Base-by-base conservation (phyloP, 257 asterid species). In the Marsdenia floribunda region DNA sequence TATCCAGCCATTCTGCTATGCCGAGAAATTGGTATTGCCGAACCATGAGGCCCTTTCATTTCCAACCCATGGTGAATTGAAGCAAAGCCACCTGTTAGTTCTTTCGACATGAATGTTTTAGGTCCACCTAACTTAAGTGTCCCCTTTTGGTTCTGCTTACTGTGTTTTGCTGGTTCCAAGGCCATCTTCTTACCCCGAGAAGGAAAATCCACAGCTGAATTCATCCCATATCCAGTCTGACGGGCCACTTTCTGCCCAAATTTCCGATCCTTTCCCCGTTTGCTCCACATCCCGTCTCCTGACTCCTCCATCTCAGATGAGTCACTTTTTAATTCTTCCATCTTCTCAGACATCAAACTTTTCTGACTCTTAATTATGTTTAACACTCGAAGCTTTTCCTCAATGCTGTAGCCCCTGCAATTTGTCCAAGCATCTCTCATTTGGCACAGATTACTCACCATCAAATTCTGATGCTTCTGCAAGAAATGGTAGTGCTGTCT, bases 381-480 rank as follows among this genome's bases (percentile, higher is more conserved):
- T 88, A 91, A 82, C 65, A 96, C 96, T 75, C 88, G 96, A 71
- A 92, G 97, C 90, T 91, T 96, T 88, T 96, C 98, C 73, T 96
- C 98, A 69, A 93, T 90, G 76, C 99, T 91, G 79, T 93, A 93
- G 38, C 95, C 97, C 60, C 84, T 90, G 79, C 88, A 96, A 81
- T 87, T 89, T 82, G 76, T 79, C 99, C 99, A 93, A 3, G 95
- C 96, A 77, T 96, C 97, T 84, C 95, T 88, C 75, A 96, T 91
- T 90, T 91, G 99, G 82, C 96, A 89, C 78, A 92, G 84, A 85
- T 80, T 91, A 75, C 77, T 86, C 47, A 96, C 96, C 89, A 96
- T 87, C 38, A 78, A 70, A 68, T 96, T 89, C 73, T 96, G 98
- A 81, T 96, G 86, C 81, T 87, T 89, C 77, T 87, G 86, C 85